Evolutionary conservation across 2,329 filamentous ascomycete genomes (phyloP).

Genomic region (Penicillium psychrosexuale): DNA sequence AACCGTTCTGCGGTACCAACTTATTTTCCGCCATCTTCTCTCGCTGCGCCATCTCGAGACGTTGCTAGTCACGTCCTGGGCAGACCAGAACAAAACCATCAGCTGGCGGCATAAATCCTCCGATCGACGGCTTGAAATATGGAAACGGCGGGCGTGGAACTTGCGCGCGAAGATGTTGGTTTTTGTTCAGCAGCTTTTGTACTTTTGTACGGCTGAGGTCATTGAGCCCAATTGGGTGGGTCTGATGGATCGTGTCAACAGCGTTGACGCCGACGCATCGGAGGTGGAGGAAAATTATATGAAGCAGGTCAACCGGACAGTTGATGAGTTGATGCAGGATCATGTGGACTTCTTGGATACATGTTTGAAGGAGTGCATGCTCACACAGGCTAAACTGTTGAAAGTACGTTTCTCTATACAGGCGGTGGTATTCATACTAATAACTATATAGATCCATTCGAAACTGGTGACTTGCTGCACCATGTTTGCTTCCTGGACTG

Average conservation of each 20-base stretch:
- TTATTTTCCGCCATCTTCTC: slow-evolving; percentile 89
- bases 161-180: slow-evolving; percentile 90
- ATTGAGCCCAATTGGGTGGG: slow-evolving; percentile 97
- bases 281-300: slow-evolving; percentile 39
- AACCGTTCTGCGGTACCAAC: slow-evolving; percentile 94
- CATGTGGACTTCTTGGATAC: slow-evolving; percentile 98
- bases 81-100: slow-evolving; percentile 75
- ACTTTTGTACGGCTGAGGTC: slow-evolving; percentile 95
- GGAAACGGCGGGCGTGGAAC: slow-evolving; percentile 92
- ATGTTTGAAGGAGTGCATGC: slow-evolving; percentile 97
- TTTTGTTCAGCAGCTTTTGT: slow-evolving; percentile 93
- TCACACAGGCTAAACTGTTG: slow-evolving; percentile 92
- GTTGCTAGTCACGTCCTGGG: slow-evolving; percentile 82
- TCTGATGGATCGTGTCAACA: slow-evolving; percentile 80
- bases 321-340: slow-evolving; percentile 98
- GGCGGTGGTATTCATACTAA: slow-evolving; percentile 4
- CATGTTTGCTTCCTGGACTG: slow-evolving; percentile 85
- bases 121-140: slow-evolving; percentile 72
- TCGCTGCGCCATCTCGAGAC: slow-evolving; percentile 87
- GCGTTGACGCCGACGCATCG: slow-evolving; percentile 47
- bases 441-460: slow-evolving; percentile 72
- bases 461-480: slow-evolving; percentile 96
- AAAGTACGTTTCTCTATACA: slow-evolving; percentile 57
- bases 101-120: slow-evolving; percentile 81
- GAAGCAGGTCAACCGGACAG: slow-evolving; percentile 66